Percentiles rank a stretch among this genome's conserved stretches.
Evolutionary conservation across 1,284 basidiomycete species (phyloP).

Genomic region (Lignosus rhinocerotis): DNA sequence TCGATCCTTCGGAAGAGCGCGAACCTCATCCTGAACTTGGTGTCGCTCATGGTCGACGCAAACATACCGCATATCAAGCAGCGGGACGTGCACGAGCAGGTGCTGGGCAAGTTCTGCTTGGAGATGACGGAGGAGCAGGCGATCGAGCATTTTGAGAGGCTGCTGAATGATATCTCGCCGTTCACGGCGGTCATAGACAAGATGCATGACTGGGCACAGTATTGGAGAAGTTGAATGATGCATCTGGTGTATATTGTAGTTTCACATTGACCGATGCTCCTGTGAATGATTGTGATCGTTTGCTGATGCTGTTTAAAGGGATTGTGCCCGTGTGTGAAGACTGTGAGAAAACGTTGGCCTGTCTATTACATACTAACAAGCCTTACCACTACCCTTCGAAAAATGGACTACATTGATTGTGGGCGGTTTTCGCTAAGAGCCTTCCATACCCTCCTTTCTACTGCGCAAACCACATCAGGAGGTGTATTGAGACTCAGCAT

Average conservation of each 20-base stretch:
- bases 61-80: constrained; percentile 98
- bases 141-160: constrained; percentile 92
- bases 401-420: too few relatives aligned
- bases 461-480: constrained; percentile 47
- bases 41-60: constrained; percentile 97
- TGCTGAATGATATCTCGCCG: constrained; percentile 95
- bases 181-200: constrained; percentile 91
- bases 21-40: constrained; percentile 96
- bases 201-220: constrained; percentile 87
- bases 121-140: constrained; percentile 95
- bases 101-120: constrained; percentile 96
- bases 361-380: not conserved
- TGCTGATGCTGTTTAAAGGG: not conserved
- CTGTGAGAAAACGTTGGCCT: not conserved
- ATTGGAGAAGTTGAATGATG: constrained; percentile 67
- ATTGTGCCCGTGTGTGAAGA: not conserved
- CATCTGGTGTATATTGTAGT: not conserved
- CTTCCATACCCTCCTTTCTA: constrained; percentile 64
- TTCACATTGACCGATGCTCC: too few relatives aligned
- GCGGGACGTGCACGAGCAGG: constrained; percentile 82
- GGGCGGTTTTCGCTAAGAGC: constrained; percentile 1
- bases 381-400: too few relatives aligned
- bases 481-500: constrained; percentile 89
- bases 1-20: constrained; percentile 94
- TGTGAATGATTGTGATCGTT: not conserved